These are phyloP conservation scores for Cladosporium sp. DNA, from an alignment of 2,329 filamentous ascomycete genomes.

Conservation along the genomic window DNA sequence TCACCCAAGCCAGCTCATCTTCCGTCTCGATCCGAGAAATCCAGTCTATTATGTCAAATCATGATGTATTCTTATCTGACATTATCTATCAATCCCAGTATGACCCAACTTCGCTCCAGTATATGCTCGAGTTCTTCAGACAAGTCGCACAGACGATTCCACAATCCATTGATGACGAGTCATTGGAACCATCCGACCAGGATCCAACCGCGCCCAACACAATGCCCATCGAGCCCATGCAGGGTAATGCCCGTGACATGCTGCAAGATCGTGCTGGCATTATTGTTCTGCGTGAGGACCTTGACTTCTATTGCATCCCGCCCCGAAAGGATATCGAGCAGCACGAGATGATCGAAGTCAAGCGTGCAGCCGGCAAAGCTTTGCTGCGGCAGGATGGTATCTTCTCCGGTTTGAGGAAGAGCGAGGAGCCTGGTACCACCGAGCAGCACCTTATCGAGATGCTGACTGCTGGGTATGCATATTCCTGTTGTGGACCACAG, in stretches of 20 bases:
- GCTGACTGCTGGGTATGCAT: constrained; percentile 86
- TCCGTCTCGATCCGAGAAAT: constrained; percentile 36
- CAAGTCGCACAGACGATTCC: constrained; percentile 95
- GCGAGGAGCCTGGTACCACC: constrained; percentile 91
- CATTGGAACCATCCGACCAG: constrained; percentile 38
- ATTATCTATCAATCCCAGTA: constrained; percentile 65
- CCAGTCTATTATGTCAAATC: constrained; percentile 38
- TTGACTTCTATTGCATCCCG: constrained; percentile 96
- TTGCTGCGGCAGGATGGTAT: constrained; percentile 87
- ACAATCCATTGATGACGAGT: constrained; percentile 54
- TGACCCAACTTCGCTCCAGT: constrained; percentile 91
- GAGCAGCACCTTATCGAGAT: constrained; percentile 99
- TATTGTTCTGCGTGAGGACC: constrained; percentile 90
- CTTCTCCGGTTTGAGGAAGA: constrained; percentile 90
- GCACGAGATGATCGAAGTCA: constrained; percentile 90
- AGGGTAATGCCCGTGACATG: constrained; percentile 64
- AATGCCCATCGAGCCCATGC: constrained; percentile 66
- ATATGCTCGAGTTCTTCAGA: constrained; percentile 99
- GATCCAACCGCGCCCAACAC: constrained; percentile 54
- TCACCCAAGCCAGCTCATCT: constrained; percentile 29
- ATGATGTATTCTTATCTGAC: constrained; percentile 53
- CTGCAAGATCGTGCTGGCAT: constrained; percentile 87
- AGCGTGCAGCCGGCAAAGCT: constrained; percentile 84
- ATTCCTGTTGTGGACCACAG: not conserved
- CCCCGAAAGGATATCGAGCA: constrained; percentile 79